Evolutionary conservation across 257 asterid genomes (phyloP).

Genomic region (Capsicum pubescens): DNA sequence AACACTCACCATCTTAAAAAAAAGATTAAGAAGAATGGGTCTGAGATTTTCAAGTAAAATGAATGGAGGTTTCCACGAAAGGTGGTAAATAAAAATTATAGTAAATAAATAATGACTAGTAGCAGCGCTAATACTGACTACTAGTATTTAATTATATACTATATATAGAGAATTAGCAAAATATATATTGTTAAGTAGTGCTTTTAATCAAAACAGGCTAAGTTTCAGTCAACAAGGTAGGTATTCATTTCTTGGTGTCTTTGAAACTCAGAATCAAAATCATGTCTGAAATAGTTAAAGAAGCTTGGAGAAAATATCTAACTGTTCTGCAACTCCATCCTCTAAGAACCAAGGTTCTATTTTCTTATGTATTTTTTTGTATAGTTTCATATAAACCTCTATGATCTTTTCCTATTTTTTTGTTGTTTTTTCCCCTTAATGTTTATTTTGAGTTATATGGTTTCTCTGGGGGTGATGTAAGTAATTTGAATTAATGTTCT

Average conservation of each 20-base stretch:
- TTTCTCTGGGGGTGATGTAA: neutral
- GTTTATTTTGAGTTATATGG: neutral
- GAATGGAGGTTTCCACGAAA: neutral
- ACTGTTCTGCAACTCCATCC: slow-evolving; percentile 39
- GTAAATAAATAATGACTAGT: neutral
- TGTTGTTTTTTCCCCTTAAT: neutral
- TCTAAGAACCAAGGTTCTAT: slow-evolving; percentile 43
- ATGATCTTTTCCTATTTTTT: too few species aligned
- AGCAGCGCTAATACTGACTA: neutral
- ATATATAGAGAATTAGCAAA: neutral
- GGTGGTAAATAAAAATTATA: neutral
- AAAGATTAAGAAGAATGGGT: neutral
- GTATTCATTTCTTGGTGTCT: neutral
- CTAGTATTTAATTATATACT: neutral
- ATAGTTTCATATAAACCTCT: too few species aligned
- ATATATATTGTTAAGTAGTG: neutral
- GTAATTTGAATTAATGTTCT: neutral
- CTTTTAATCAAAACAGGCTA: too few species aligned
- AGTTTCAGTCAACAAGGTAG: neutral
- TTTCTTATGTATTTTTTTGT: neutral
- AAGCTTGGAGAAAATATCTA: slow-evolving; percentile 41
- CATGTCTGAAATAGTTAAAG: slow-evolving; percentile 45
- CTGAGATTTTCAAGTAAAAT: neutral
- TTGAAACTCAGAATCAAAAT: neutral
- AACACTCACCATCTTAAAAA: neutral